These are phyloP conservation scores for Hanseniaspora clermontiae DNA, from an alignment of 805 yeast species.

Conservation along the genomic window DNA sequence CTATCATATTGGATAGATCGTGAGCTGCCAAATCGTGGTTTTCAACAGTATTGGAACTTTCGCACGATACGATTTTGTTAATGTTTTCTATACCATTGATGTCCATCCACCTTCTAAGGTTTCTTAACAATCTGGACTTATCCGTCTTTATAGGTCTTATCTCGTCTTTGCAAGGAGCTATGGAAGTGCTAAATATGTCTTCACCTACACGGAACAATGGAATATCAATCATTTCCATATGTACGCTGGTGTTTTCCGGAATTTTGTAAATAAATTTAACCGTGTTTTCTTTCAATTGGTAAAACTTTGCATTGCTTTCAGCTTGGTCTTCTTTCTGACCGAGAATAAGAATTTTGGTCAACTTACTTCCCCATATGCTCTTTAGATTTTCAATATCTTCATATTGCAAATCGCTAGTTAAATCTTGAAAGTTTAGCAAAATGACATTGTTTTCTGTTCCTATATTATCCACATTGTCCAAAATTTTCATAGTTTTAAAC, in stretches of 20 bases:
- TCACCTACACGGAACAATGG: conserved; percentile 8
- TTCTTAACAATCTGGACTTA: neutral
- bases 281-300: neutral
- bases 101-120: conserved; percentile 1
- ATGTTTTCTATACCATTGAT: neutral
- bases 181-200: neutral
- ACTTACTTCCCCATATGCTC: neutral
- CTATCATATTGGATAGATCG: conserved; percentile 20
- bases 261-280: conserved; percentile 1
- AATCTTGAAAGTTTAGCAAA: neutral
- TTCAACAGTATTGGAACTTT: conserved; percentile 15
- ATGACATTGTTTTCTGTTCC: neutral
- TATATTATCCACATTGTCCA: neutral
- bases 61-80: conserved; percentile 6
- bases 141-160: neutral
- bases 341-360: neutral
- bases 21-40: conserved; percentile 16
- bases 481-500: neutral
- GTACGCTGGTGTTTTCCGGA: neutral
- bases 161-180: neutral
- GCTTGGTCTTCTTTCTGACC: neutral
- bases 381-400: neutral
- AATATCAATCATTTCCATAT: neutral
- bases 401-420: neutral
- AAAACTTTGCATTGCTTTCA: neutral